Conservation (phyloP, 768 basidiomycete genomes). For the Multifurca ochricompacta region DNA sequence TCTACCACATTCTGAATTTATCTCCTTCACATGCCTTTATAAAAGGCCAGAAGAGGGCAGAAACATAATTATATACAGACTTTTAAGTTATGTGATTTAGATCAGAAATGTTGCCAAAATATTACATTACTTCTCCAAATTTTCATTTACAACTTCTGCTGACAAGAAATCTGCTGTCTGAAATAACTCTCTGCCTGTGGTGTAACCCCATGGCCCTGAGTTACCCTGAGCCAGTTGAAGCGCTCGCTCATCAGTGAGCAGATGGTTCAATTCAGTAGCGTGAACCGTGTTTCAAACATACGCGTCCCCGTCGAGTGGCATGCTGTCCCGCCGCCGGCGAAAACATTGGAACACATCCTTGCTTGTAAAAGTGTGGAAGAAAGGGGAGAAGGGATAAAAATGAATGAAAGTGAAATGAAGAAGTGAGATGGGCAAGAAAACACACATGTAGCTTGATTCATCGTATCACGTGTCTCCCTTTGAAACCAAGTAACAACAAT, state of each 20-base stretch:
- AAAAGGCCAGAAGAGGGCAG: no score
- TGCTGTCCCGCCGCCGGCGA: background rate
- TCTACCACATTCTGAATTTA: no score
- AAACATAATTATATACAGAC: no score
- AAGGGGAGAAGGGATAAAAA: background rate
- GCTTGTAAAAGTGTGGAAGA: background rate
- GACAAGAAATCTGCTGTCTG: no score
- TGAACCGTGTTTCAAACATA: background rate
- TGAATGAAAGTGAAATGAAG: background rate
- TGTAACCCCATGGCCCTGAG: background rate
- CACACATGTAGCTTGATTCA: background rate
- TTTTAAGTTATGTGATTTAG: no score
- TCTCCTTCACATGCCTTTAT: no score
- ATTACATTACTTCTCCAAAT: no score
- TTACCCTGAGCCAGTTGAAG: conserved; percentile 1
- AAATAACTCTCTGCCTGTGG: no score
- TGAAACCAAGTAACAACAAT: no score
- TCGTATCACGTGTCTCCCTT: conserved; percentile 12
- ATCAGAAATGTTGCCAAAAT: no score
- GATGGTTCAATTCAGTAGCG: no score
- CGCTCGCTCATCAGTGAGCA: background rate
- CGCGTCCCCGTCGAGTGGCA: background rate
- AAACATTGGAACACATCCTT: background rate
- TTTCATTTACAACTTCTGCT: no score
- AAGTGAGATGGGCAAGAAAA: background rate